Evolutionary conservation across 257 asterid genomes (phyloP).

Genomic region (Plantago ovata): DNA sequence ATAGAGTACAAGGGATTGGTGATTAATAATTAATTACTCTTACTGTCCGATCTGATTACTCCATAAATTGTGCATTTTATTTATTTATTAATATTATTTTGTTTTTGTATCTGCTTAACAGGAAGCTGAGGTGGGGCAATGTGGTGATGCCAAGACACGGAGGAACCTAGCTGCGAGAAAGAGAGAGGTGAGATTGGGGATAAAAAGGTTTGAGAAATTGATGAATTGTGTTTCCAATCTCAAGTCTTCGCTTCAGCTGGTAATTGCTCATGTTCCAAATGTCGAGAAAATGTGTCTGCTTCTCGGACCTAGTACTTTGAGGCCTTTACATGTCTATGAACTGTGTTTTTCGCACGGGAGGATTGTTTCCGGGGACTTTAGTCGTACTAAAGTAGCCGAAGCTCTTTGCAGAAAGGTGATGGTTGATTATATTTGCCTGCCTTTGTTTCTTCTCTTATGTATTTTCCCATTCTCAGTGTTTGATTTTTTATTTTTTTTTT

Average conservation of each 20-base stretch:
- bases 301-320: slow-evolving; percentile 84
- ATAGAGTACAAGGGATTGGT: slow-evolving; percentile 64
- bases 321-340: slow-evolving; percentile 81
- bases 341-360: slow-evolving; percentile 47
- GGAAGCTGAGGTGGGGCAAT: slow-evolving; percentile 57
- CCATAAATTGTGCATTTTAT: slow-evolving; percentile 6
- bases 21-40: not conserved
- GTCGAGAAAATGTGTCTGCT: slow-evolving; percentile 55
- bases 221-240: slow-evolving; percentile 54
- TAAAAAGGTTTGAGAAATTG: slow-evolving; percentile 69
- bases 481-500: not conserved
- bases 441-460: no score
- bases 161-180: slow-evolving; percentile 64
- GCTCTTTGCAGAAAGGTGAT: slow-evolving; percentile 72
- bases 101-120: slow-evolving; percentile 10
- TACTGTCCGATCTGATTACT: not conserved
- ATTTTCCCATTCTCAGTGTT: no score
- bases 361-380: slow-evolving; percentile 40
- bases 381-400: slow-evolving; percentile 56
- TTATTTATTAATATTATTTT: not conserved
- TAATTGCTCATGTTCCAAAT: slow-evolving; percentile 53
- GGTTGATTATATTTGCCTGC: not conserved
- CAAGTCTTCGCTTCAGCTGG: slow-evolving; percentile 57
- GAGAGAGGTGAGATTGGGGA: slow-evolving; percentile 82
- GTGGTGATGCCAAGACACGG: slow-evolving; percentile 60